These are phyloP conservation scores for Harringtonia aguacate DNA, from an alignment of 2,329 filamentous ascomycete species.

Conservation along the genomic window DNA sequence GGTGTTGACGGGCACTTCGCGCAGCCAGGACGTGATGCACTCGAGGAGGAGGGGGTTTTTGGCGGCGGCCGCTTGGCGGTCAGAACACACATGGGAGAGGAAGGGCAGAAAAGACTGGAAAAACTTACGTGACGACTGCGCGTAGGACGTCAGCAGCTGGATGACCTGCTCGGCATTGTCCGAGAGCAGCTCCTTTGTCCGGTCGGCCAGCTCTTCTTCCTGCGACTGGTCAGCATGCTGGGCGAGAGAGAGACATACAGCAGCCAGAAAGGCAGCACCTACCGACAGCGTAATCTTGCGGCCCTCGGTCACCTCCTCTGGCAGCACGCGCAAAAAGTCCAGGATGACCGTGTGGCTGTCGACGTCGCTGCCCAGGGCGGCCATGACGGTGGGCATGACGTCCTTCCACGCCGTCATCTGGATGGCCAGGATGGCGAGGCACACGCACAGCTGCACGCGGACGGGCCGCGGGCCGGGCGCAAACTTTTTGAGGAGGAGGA, in stretches of 20 bases:
- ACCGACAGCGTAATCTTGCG: slow-evolving; percentile 99
- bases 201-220: slow-evolving; percentile 87
- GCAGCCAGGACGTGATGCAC: slow-evolving; percentile 93
- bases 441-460: slow-evolving; percentile 87
- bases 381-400: slow-evolving; percentile 72
- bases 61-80: slow-evolving; percentile 38
- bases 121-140: slow-evolving; percentile 74
- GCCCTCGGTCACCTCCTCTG: slow-evolving; percentile 97
- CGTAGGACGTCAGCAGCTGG: slow-evolving; percentile 77
- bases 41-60: slow-evolving; percentile 86
- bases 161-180: slow-evolving; percentile 87
- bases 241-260: background rate
- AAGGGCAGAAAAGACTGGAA: background rate
- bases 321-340: slow-evolving; percentile 92
- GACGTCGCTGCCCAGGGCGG: slow-evolving; percentile 63
- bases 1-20: slow-evolving; percentile 76
- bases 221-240: slow-evolving; percentile 25
- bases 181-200: slow-evolving; percentile 81
- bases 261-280: slow-evolving; percentile 38
- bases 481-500: slow-evolving; percentile 71
- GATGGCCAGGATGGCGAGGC: slow-evolving; percentile 86
- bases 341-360: slow-evolving; percentile 78
- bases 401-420: slow-evolving; percentile 96
- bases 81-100: background rate
- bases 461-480: slow-evolving; percentile 74